Percentiles rank a stretch among this genome's conserved stretches.
These are phyloP conservation scores for Coemansia aciculifera DNA, from an alignment of 192 early-diverging fungal genomes.

Conservation along the genomic window DNA sequence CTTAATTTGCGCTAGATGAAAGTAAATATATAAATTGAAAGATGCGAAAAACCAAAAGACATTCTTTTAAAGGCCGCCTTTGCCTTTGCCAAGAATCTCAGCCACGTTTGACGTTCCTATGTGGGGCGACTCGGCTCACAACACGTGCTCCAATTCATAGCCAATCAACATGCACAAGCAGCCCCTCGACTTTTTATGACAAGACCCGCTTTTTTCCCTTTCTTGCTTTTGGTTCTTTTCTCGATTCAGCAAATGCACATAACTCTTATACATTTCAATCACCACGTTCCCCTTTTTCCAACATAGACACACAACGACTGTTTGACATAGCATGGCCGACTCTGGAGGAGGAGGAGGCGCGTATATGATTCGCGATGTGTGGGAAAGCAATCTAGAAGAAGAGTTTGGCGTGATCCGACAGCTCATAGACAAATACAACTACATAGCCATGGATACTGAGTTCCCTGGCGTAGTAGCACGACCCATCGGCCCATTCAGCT, in stretches of 20 bases:
- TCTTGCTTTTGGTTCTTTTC: not conserved
- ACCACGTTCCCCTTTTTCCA: not conserved
- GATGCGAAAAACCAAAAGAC: not conserved
- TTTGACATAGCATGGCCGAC: slow-evolving; percentile 1
- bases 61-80: not conserved
- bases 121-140: not conserved
- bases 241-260: not conserved
- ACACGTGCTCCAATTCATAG: not conserved
- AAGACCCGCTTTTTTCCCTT: not conserved
- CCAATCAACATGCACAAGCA: not conserved
- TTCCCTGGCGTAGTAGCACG: slow-evolving; percentile 98
- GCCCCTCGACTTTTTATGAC: too few species aligned
- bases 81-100: not conserved
- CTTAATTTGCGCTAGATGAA: not conserved
- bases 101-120: not conserved
- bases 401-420: slow-evolving; percentile 87
- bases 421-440: slow-evolving; percentile 88
- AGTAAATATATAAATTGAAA: not conserved
- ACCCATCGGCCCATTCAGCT: slow-evolving; percentile 95
- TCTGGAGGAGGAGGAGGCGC: slow-evolving; percentile 2
- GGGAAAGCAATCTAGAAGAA: slow-evolving; percentile 94
- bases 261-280: not conserved
- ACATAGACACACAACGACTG: slow-evolving; percentile 2
- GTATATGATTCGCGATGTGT: slow-evolving; percentile 75
- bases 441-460: slow-evolving; percentile 98